These are phyloP conservation scores for Aspergillus fumigatiaffinis DNA, from an alignment of 2,329 filamentous ascomycete species.

Conservation along the genomic window DNA sequence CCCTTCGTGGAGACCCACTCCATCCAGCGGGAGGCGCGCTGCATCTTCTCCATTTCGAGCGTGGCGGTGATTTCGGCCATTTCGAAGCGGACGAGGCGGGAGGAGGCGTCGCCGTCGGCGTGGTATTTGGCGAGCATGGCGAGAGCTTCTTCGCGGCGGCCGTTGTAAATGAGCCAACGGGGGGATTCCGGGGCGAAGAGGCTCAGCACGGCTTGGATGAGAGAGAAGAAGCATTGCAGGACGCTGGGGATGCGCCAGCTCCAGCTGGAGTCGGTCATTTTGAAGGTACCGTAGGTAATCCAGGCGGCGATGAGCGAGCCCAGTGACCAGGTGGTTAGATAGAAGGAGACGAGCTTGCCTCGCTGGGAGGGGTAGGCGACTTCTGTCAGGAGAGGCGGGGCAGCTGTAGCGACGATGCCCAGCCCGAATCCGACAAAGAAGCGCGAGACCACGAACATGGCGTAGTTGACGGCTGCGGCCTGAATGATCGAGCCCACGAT, in stretches of 20 bases:
- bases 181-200: background rate
- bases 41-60: conserved; percentile 19
- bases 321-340: conserved; percentile 17
- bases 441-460: conserved; percentile 22
- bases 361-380: conserved; percentile 22
- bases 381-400: conserved; percentile 23
- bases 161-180: background rate
- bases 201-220: background rate
- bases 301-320: conserved; percentile 28
- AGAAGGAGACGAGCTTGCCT: conserved; percentile 17
- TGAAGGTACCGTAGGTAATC: conserved; percentile 23
- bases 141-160: background rate
- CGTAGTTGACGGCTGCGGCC: conserved; percentile 17
- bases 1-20: conserved; percentile 11
- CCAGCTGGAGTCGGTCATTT: conserved; percentile 34
- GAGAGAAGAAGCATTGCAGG: background rate
- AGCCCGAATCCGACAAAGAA: conserved; percentile 22
- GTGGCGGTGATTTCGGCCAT: conserved; percentile 23
- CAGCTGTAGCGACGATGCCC: conserved; percentile 15
- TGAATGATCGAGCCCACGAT: conserved; percentile 24
- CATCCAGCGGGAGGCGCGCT: conserved; percentile 7
- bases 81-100: conserved; percentile 19
- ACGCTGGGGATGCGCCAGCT: conserved; percentile 42
- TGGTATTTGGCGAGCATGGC: background rate
- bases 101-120: background rate